Percentiles rank a stretch among this genome's conserved stretches.
Conservation (phyloP, 2,329 filamentous ascomycete genomes). For the Penicillium sp. region DNA sequence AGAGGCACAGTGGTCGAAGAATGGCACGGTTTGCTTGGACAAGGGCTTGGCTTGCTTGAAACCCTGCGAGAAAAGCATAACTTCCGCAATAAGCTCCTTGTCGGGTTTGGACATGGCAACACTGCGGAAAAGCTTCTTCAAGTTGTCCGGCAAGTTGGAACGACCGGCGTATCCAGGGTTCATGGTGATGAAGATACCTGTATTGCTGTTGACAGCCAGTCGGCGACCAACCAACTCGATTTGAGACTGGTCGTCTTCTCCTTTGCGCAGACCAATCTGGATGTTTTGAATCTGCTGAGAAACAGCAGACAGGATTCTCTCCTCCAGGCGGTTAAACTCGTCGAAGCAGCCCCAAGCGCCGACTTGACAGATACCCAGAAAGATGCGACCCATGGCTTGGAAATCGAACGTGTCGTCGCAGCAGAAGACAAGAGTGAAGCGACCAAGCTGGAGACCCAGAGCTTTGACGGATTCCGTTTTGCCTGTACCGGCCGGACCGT, state of each 20-base stretch:
- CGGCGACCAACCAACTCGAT: constrained; percentile 94
- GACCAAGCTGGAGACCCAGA: constrained; percentile 89
- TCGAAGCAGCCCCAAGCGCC: constrained; percentile 99
- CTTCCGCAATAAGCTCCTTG: constrained; percentile 98
- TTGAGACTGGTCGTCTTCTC: constrained; percentile 78
- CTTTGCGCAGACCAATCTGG: constrained; percentile 87
- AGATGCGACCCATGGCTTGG: constrained; percentile 99
- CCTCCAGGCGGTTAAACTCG: constrained; percentile 98
- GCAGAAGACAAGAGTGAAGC: constrained; percentile 98
- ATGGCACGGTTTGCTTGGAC: constrained; percentile 93
- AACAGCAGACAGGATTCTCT: constrained; percentile 94
- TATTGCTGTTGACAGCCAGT: constrained; percentile 84
- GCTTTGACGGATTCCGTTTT: constrained; percentile 99
- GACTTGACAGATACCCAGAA: constrained; percentile 97
- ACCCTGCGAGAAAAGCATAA: constrained; percentile 99
- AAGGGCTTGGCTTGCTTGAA: constrained; percentile 95
- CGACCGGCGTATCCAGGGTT: constrained; percentile 98
- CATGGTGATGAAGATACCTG: constrained; percentile 99
- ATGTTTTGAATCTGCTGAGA: constrained; percentile 99
- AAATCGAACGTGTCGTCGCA: constrained; percentile 99
- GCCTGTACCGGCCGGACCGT: constrained; percentile 94
- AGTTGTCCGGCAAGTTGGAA: constrained; percentile 95
- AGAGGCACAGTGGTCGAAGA: constrained; percentile 87
- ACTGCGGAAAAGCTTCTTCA: constrained; percentile 99
- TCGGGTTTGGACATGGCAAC: constrained; percentile 99